Evolutionary conservation across 2,329 filamentous ascomycete species (phyloP).

Genomic region (Cladosporium sp.): DNA sequence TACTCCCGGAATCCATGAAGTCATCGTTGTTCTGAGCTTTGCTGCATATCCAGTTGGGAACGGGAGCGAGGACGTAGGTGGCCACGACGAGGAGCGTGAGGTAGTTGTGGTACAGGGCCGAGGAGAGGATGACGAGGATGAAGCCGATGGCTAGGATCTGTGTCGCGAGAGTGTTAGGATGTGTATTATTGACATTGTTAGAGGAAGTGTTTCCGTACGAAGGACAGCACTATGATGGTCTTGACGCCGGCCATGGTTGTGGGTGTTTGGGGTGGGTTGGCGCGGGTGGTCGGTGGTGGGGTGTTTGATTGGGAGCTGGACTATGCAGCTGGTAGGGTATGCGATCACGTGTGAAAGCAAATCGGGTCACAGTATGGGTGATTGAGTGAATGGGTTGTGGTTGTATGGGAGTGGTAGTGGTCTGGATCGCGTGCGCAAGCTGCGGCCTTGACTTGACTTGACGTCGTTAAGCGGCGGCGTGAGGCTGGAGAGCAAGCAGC

Average conservation of each 20-base stretch:
- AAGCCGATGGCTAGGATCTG: slow-evolving; percentile 95
- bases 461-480: slow-evolving; percentile 14
- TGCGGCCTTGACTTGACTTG: slow-evolving; percentile 16
- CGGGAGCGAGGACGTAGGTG: slow-evolving; percentile 87
- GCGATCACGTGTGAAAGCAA: slow-evolving; percentile 1
- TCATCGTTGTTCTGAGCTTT: slow-evolving; percentile 90
- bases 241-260: slow-evolving; percentile 79
- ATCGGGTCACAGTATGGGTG: background rate
- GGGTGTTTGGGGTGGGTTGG: slow-evolving; percentile 1
- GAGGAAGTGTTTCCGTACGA: too few species aligned
- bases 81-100: slow-evolving; percentile 92
- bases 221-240: slow-evolving; percentile 98
- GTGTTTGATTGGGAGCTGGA: background rate
- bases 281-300: background rate
- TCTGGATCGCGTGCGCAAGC: background rate
- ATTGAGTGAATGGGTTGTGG: too few species aligned
- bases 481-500: slow-evolving; percentile 13
- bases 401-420: background rate
- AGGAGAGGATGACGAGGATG: slow-evolving; percentile 96
- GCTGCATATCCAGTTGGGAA: slow-evolving; percentile 95
- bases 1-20: slow-evolving; percentile 82
- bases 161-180: too few species aligned
- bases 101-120: slow-evolving; percentile 92
- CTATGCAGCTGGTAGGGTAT: background rate
- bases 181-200: background rate